Evolutionary conservation across 805 yeast species (phyloP).

Genomic region (Kodamaea neixiangensis): DNA sequence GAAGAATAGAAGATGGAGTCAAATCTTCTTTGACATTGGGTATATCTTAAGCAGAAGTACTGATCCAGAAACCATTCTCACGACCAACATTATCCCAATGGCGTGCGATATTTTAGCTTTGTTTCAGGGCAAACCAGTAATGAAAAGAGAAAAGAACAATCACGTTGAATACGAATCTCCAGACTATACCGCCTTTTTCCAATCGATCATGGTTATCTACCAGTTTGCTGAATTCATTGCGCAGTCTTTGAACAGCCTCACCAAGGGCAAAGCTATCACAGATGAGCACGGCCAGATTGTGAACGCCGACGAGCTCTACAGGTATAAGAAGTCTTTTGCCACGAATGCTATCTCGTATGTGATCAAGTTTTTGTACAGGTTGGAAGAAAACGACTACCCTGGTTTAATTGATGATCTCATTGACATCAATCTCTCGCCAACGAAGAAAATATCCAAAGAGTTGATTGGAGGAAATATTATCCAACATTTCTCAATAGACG

Average conservation of each 20-base stretch:
- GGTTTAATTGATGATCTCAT: slow-evolving; percentile 27
- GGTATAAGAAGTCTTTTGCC: slow-evolving; percentile 17
- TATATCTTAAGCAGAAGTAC: slow-evolving; percentile 73
- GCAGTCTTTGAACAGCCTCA: slow-evolving; percentile 36
- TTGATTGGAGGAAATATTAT: slow-evolving; percentile 23
- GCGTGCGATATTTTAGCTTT: slow-evolving; percentile 64
- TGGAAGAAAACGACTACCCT: slow-evolving; percentile 32
- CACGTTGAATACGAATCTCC: slow-evolving; percentile 92
- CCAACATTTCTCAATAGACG: slow-evolving; percentile 28
- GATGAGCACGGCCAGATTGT: neutral
- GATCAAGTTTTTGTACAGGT: slow-evolving; percentile 26
- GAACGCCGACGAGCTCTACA: slow-evolving; percentile 5
- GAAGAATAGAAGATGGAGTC: slow-evolving; percentile 76
- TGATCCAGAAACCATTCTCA: slow-evolving; percentile 48
- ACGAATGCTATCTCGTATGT: slow-evolving; percentile 34
- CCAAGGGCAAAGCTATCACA: slow-evolving; percentile 1
- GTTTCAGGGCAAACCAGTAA: slow-evolving; percentile 77
- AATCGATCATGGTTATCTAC: slow-evolving; percentile 65
- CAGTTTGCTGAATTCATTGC: slow-evolving; percentile 60
- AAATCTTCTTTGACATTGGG: slow-evolving; percentile 75
- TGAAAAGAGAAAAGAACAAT: slow-evolving; percentile 69
- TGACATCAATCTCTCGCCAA: slow-evolving; percentile 23
- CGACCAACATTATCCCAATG: slow-evolving; percentile 52
- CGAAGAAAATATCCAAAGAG: slow-evolving; percentile 22
- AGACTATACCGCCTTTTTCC: slow-evolving; percentile 74